Evolutionary conservation across 2,329 filamentous ascomycete genomes (phyloP), one percentile per base, ranked within the genome.

Genomic region (Cladosporium colombiae): DNA sequence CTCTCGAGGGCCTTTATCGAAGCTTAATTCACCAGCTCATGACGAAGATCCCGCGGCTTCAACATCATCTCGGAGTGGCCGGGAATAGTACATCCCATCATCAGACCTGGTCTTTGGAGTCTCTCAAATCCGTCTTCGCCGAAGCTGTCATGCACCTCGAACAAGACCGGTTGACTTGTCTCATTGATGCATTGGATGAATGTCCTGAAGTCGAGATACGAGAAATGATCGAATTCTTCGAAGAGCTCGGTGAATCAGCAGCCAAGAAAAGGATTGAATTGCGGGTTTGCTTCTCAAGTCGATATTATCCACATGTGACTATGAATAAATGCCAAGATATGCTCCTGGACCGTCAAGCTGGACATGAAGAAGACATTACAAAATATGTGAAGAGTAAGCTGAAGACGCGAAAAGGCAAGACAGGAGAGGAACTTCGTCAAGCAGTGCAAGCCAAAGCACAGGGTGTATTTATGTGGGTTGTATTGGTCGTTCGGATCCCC

Each of bases 11-110:
- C 70, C 78, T 87, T 72, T 86, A 85, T 67, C 78, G 84, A 2
- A 83, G 83, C 0, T 63, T 87, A 0, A 64, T 87, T 0, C 67
- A 75, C 1, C 83, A 87, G 46, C 71, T 87, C 0, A 71, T 87
- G 0, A 27, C 75, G 0, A 68, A 72, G 0, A 65, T 73, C 0
- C 73, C 77, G 0, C 72, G 79, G 0, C 71, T 84, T 0, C 76
- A 79, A 61, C 14, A 37, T 16, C 35, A 16, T 16, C 35, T 37
- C 13, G 16, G 13, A 37, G 35, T 16, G 35, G 35, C 35, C 14
- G 35, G 35, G 35, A 37, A 5, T 37, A 3, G 35, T 16, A 37
- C 35, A 37, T 37, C 35, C 35, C 13, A 37, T 5, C 11, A 37
- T 21, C 52, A 29, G 18, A 5, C 16, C 14, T 59, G 55, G 49